Evolutionary conservation across 768 basidiomycete species (phyloP), one percentile per base, ranked within the genome.

Genomic region (Termitomyces sp.): DNA sequence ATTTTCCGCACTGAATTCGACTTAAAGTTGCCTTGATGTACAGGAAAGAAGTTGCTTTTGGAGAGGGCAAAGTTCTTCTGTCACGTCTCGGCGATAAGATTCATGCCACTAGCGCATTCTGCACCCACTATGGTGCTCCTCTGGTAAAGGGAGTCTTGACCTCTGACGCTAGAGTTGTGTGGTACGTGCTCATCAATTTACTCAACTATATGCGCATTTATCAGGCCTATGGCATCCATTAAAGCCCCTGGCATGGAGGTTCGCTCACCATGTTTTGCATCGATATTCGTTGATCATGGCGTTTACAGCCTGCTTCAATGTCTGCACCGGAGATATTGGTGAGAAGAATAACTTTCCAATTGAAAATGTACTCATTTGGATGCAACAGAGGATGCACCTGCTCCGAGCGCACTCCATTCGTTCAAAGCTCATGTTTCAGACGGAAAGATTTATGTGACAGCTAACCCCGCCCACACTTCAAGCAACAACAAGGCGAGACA

Each of bases 111-210:
- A 88, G 86, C 62, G 91, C 91, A 2, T 90, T 84, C 73, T 96
- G 94, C 74, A 95, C 93, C 2, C 94, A 96, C 72, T 96, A 94
- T 70, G 94, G 94, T 12, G 94, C 94, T 3, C 92, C 93, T 1
- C 80, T 96, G 2, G 86, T 80, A 5, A 93, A 92, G 73, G 94
- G 93, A 55, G 87, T 93, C 11, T 77, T 94, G 58, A 84, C 88
- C 8, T 81, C 88, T 38, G 89, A 91, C 71, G 93, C 91, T 11
- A 78, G 90, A 62, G 83, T 96, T 20, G 85, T 90, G 53, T 96
- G 94, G 88, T 87, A 69, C 54, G 84, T 72, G 32, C 59, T 20
- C 42, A 40, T 49, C 48, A 40, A 22, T 1, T 6, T 13, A 28
- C 28, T 32, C 28, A 22, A 36, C 16, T 44, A 39, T 42, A 4